Conservation (phyloP, 176 grass and related monocot species). For the Triticum timopheevii region DNA sequence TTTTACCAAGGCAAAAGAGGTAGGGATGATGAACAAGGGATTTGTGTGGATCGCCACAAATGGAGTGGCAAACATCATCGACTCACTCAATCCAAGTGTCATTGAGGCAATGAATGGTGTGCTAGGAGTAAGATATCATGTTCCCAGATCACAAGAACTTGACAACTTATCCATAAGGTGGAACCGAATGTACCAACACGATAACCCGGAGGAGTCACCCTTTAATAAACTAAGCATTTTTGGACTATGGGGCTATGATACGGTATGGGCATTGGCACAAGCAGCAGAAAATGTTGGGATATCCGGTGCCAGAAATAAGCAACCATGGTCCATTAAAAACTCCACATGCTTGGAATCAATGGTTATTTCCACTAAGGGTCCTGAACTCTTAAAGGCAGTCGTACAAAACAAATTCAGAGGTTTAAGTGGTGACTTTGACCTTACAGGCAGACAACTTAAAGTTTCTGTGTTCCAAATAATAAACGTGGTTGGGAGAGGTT, state of each 20-base stretch:
- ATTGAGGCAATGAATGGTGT: slow-evolving; percentile 48
- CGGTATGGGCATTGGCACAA: slow-evolving; percentile 38
- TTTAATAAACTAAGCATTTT: slow-evolving; percentile 25
- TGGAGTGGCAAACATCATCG: slow-evolving; percentile 40
- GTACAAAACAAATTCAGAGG: slow-evolving; percentile 31
- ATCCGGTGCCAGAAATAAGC: background rate
- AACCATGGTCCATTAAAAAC: background rate
- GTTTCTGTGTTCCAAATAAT: slow-evolving; percentile 41
- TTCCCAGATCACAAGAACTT: slow-evolving; percentile 20
- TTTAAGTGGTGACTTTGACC: slow-evolving; percentile 39
- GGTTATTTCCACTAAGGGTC: slow-evolving; percentile 15
- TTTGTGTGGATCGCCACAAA: slow-evolving; percentile 59
- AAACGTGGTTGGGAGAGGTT: slow-evolving; percentile 42
- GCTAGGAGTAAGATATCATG: slow-evolving; percentile 35
- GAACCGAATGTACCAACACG: slow-evolving; percentile 32
- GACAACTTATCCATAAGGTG: slow-evolving; percentile 38
- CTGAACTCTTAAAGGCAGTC: slow-evolving; percentile 19
- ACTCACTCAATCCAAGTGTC: background rate
- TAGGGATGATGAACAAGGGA: slow-evolving; percentile 56
- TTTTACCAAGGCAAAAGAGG: slow-evolving; percentile 23
- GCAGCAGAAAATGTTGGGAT: slow-evolving; percentile 34
- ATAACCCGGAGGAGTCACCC: slow-evolving; percentile 30
- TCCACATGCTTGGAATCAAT: slow-evolving; percentile 10
- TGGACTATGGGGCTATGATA: slow-evolving; percentile 50
- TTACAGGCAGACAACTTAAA: slow-evolving; percentile 28